Evolutionary conservation across 2,329 filamentous ascomycete species (phyloP).

Genomic region (Ciborinia camelliae): DNA sequence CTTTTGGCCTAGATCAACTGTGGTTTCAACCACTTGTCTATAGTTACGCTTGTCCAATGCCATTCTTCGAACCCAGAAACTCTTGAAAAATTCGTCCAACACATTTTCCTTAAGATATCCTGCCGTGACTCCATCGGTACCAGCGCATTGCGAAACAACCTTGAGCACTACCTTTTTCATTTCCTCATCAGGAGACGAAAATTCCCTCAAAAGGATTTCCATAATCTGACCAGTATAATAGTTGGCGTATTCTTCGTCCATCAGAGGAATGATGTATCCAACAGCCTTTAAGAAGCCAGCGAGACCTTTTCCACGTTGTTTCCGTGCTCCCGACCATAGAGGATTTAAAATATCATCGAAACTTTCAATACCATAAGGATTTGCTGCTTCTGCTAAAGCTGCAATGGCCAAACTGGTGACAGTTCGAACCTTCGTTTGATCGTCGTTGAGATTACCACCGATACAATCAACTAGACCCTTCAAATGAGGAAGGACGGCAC

Average conservation of each 20-base stretch:
- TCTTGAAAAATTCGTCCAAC: slow-evolving; percentile 95
- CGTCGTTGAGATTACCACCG: slow-evolving; percentile 90
- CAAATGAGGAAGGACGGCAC: slow-evolving; percentile 89
- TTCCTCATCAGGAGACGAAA: slow-evolving; percentile 94
- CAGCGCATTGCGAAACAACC: slow-evolving; percentile 92
- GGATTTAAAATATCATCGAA: slow-evolving; percentile 98
- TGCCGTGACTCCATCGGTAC: slow-evolving; percentile 90
- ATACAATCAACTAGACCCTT: slow-evolving; percentile 97
- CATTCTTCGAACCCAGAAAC: slow-evolving; percentile 97
- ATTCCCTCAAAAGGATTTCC: slow-evolving; percentile 95
- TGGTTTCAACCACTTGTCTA: slow-evolving; percentile 95
- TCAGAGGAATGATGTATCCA: slow-evolving; percentile 95
- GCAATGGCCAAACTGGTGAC: slow-evolving; percentile 94
- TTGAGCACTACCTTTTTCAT: slow-evolving; percentile 99
- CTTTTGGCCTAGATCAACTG: slow-evolving; percentile 94
- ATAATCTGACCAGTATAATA: slow-evolving; percentile 99
- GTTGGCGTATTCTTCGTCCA: slow-evolving; percentile 99
- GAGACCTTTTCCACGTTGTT: slow-evolving; percentile 93
- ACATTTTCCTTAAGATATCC: slow-evolving; percentile 95
- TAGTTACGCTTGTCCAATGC: slow-evolving; percentile 97
- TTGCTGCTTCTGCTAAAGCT: slow-evolving; percentile 90
- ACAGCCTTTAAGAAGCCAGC: slow-evolving; percentile 97
- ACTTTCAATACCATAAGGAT: slow-evolving; percentile 97
- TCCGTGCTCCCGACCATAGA: slow-evolving; percentile 70
- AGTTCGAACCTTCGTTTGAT: slow-evolving; percentile 95